A percentile compares a stretch with the other conserved stretches of the same genome.
These are phyloP conservation scores for Phaffia australis DNA, from an alignment of 768 basidiomycete species.

Conservation along the genomic window DNA sequence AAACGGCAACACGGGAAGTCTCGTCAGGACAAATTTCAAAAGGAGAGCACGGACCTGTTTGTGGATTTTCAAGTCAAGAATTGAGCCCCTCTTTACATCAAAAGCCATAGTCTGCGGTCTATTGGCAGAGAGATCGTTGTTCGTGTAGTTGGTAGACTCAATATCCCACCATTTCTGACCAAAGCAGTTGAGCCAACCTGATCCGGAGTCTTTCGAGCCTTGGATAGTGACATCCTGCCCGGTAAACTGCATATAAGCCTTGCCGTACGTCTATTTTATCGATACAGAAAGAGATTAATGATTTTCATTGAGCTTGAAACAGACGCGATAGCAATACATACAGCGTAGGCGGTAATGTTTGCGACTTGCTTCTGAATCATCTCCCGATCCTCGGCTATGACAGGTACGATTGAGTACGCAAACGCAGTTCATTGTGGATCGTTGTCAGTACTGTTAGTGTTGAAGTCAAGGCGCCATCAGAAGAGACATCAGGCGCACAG, in stretches of 20 bases:
- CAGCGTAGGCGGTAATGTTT: slow-evolving; percentile 7
- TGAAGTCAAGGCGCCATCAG: no score
- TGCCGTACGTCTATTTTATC: no score
- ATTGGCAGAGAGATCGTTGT: slow-evolving; percentile 6
- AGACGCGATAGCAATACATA: no score
- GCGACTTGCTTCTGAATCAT: slow-evolving; percentile 1
- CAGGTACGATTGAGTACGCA: no score
- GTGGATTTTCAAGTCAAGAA: slow-evolving; percentile 12
- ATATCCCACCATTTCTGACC: slow-evolving; percentile 11
- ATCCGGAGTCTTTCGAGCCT: background rate
- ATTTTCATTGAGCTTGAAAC: background rate
- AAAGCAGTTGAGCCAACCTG: slow-evolving; percentile 1
- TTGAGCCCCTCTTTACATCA: slow-evolving; percentile 3
- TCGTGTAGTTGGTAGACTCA: slow-evolving; percentile 6
- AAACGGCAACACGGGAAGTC: no score
- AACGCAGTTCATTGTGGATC: no score
- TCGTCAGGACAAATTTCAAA: no score
- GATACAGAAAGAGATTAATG: background rate
- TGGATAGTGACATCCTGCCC: slow-evolving; percentile 14
- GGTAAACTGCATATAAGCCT: slow-evolving; percentile 3
- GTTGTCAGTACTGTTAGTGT: no score
- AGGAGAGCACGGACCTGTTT: no score
- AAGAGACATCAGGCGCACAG: no score
- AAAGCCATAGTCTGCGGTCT: slow-evolving; percentile 5
- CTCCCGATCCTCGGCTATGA: background rate